Percentiles rank a stretch among this genome's conserved stretches.
Evolutionary conservation across 2,329 filamentous ascomycete species (phyloP).

Genomic region (Byssoonygena ceratinophila): DNA sequence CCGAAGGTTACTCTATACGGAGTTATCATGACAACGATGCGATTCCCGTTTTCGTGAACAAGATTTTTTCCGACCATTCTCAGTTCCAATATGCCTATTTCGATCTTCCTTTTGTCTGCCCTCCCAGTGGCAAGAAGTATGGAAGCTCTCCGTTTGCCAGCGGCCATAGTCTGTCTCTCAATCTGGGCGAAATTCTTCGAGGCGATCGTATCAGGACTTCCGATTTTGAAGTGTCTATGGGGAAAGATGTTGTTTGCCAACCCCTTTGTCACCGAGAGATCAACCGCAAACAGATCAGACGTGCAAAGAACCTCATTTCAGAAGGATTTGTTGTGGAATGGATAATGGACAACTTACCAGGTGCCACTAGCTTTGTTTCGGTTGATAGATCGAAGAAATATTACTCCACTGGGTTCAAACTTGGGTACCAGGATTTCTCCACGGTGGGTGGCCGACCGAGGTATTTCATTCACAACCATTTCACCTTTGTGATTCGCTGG

Average conservation of each 20-base stretch:
- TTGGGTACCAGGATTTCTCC: conserved; percentile 63
- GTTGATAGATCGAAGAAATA: conserved; percentile 77
- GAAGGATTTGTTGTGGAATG: conserved; percentile 81
- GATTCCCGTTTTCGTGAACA: conserved; percentile 81
- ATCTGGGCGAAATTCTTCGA: conserved; percentile 75
- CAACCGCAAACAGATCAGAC: conserved; percentile 52
- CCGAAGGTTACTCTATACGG: conserved; percentile 66
- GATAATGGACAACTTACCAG: conserved; percentile 86
- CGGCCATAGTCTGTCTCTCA: conserved; percentile 67
- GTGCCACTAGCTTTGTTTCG: conserved; percentile 78
- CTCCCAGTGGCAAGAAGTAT: conserved; percentile 57
- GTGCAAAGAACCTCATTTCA: conserved; percentile 60
- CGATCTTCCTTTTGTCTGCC: conserved; percentile 78
- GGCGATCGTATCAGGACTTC: conserved; percentile 78
- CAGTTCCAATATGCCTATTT: conserved; percentile 88
- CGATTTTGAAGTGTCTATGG: conserved; percentile 71
- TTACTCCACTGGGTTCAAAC: conserved; percentile 81
- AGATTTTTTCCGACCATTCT: conserved; percentile 80
- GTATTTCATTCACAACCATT: conserved; percentile 78
- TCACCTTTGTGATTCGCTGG: conserved; percentile 73
- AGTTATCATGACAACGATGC: conserved; percentile 66
- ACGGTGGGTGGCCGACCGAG: conserved; percentile 49
- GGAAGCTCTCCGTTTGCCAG: conserved; percentile 59
- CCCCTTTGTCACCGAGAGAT: conserved; percentile 62
- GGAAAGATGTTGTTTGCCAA: conserved; percentile 60